Percentiles rank a stretch among this genome's conserved stretches.
These are phyloP conservation scores for Boletus speciosus DNA, from an alignment of 768 basidiomycete species.

Conservation along the genomic window DNA sequence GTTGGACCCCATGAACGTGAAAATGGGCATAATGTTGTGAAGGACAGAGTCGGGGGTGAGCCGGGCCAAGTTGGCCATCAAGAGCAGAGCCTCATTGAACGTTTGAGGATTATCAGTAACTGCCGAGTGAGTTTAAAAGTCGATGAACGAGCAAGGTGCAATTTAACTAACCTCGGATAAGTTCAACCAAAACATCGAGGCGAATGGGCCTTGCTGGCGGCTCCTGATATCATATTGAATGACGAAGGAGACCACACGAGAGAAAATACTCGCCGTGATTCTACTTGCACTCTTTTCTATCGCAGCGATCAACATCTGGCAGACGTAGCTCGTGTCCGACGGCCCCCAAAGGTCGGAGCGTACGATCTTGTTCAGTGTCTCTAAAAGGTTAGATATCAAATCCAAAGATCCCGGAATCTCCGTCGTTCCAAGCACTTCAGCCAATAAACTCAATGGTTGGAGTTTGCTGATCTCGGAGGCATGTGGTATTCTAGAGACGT, in stretches of 20 bases:
- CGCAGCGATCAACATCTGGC: constrained; percentile 82
- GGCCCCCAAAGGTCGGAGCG: constrained; percentile 51
- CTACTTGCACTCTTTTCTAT: constrained; percentile 62
- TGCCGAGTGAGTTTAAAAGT: constrained; percentile 26
- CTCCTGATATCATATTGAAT: constrained; percentile 39
- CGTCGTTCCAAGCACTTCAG: constrained; percentile 68
- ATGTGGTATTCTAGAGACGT: constrained; percentile 3
- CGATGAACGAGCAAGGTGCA: not conserved
- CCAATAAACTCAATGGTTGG: constrained; percentile 52
- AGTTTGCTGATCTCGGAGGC: constrained; percentile 40
- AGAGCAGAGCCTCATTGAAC: constrained; percentile 85
- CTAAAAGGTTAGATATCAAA: constrained; percentile 67
- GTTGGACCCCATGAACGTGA: constrained; percentile 99
- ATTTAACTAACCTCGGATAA: constrained; percentile 62
- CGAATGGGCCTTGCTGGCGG: constrained; percentile 59
- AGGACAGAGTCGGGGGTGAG: constrained; percentile 88
- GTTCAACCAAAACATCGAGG: constrained; percentile 81
- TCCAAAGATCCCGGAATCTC: constrained; percentile 66
- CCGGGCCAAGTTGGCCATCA: constrained; percentile 80
- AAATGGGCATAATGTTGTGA: constrained; percentile 95
- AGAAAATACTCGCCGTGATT: constrained; percentile 44
- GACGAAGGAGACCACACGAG: not conserved
- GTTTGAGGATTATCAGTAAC: constrained; percentile 92
- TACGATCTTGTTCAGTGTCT: constrained; percentile 64
- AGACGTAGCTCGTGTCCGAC: constrained; percentile 71